Evolutionary conservation across 257 asterid species (phyloP), one percentile per base, ranked within the genome.

Genomic region (Capsicum pubescens): DNA sequence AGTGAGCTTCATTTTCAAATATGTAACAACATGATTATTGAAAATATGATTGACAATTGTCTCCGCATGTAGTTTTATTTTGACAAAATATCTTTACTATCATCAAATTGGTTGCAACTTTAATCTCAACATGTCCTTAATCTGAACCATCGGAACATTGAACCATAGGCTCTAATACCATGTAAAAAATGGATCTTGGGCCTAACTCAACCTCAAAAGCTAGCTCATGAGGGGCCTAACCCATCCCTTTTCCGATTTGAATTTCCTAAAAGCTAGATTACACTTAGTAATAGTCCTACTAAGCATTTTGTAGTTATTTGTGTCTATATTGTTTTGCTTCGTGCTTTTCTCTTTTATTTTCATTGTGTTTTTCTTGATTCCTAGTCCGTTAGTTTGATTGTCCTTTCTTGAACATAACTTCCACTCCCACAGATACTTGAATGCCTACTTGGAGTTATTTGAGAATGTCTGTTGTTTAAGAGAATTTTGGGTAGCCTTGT

Each of bases 341-440:
- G 9, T 64, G 71, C 44, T 64, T 64, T 64, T 26, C 71, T 64
- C 71, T 64, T 52, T 26, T 64, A 64, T 63, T 64, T 64, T 64
- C 9, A 6, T 64, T 26, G 44, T 26, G 44, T 8, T 12, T 63
- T 64, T 52, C 10, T 52, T 64, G 71, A 42, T 21, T 26, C 71
- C 39, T 26, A 64, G 44, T 26, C 71, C 17, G 2, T 64, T 64
- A 26, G 71, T 64, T 26, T 64, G 36, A 39, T 64, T 64, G 71
- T 64, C 71, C 71, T 2, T 11, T 64, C 44, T 26, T 64, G 71
- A 26, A 64, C 44, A 26, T 10, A 26, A 64, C 71, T 26, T 64
- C 44, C 71, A 11, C 3, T 26, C 71, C 9, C 0, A 26, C 17
- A 17, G 9, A 64, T 64, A 64, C 35, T 64, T 64, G 17, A 61